Conservation (phyloP, 2,329 filamentous ascomycete genomes). For the Diaporthe australafricana region DNA sequence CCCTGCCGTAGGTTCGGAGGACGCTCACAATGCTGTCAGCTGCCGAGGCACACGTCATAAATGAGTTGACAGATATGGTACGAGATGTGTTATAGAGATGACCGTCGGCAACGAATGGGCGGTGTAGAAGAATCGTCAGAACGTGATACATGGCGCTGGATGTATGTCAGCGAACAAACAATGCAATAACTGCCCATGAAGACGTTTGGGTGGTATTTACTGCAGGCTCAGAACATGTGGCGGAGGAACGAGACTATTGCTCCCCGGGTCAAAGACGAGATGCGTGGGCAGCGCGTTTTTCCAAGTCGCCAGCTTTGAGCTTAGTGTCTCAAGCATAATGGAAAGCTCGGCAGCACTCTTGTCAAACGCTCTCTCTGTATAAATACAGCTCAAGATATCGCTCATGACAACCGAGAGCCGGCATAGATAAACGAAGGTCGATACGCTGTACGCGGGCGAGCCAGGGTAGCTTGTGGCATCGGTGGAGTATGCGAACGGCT, state of each 20-base stretch:
- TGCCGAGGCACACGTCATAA: conserved; percentile 47
- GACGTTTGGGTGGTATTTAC: background rate
- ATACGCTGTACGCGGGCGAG: conserved; percentile 1
- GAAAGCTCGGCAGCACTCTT: background rate
- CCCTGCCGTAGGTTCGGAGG: conserved; percentile 47
- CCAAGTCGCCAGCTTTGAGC: background rate
- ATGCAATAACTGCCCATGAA: too few relatives aligned
- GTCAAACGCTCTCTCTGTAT: background rate
- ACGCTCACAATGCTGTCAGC: conserved; percentile 43
- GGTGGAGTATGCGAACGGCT: background rate
- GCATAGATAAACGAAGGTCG: conserved; percentile 30
- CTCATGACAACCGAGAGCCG: conserved; percentile 22
- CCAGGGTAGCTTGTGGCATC: conserved; percentile 10
- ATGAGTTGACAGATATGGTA: conserved; percentile 17
- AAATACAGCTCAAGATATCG: conserved; percentile 7
- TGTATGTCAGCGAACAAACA: background rate
- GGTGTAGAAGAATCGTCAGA: conserved; percentile 57
- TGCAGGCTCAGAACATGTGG: background rate
- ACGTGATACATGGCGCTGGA: conserved; percentile 52
- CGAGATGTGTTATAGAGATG: conserved; percentile 32
- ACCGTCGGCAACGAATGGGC: conserved; percentile 50
- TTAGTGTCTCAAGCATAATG: background rate
- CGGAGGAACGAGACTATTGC: background rate
- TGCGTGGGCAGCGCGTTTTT: background rate
- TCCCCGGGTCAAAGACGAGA: background rate